Evolutionary conservation across 2,329 filamentous ascomycete genomes (phyloP), one percentile per base, ranked within the genome.

Genomic region (Leptographium lundbergii): DNA sequence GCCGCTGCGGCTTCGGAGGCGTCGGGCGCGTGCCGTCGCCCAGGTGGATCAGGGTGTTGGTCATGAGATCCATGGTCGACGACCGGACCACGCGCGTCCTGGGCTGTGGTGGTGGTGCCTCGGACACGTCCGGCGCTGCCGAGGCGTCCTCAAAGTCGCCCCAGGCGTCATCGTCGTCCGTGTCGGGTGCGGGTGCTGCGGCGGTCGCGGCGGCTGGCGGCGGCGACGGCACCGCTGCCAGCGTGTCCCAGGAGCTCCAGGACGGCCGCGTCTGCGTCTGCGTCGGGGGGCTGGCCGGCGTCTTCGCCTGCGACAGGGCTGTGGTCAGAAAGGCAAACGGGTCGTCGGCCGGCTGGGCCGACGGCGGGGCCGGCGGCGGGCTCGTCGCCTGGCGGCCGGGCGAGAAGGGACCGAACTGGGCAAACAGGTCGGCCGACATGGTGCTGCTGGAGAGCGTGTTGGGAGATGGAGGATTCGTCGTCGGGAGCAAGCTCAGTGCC

Each of bases 361-460:
- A 42, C 13, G n/a, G 14, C 25, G 32, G 59, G 32, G 10, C 22
- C 42, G 45, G 10, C 22, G 54, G 5, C 27, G 47, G 2, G n/a
- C 9, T 22, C 2, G 45, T 6, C 39, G 65, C 61, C 29, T 66
- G 64, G 53, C 69, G 63, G 61, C 66, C 69, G 59, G 68, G 70
- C 57, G 78, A 74, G 63, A 75, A 72, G 65, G 72, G 74, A 66
- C 79, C 81, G 65, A 86, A 85, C 64, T 82, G 80, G 59, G 81
- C 82, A 66, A 86, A 82, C 60, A 86, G 77, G 69, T 86, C 82
- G 62, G 82, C 81, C 65, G 83, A 86, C 82, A 86, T 86, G 61
- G 42, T 63, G 59, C 17, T 25, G 13, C 36, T n/a, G 24, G 22
- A 4, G 7, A 3, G 27, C 22, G n/a, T 1, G 32, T 9, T 13